Conservation (phyloP, 176 grass and related monocot species). For the Cocos nucifera region DNA sequence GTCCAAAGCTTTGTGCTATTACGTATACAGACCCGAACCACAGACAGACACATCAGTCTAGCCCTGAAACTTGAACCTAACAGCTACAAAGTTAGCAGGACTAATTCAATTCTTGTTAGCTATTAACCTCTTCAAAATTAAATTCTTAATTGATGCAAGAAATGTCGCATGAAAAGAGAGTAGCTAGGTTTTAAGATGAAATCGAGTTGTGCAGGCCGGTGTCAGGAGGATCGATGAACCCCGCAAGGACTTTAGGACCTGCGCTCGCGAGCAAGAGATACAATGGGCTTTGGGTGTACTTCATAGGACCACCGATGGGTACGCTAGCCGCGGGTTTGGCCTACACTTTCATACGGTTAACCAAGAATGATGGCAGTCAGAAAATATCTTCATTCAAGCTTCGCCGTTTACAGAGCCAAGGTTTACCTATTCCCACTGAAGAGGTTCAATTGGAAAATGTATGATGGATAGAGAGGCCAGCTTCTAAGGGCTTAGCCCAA, state of each 20-base stretch:
- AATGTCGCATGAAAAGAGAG: conserved; percentile 13
- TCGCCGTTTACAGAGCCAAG: conserved; percentile 71
- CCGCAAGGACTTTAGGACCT: conserved; percentile 81
- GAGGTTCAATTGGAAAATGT: too few species aligned
- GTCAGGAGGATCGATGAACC: conserved; percentile 98
- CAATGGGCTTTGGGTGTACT: conserved; percentile 79
- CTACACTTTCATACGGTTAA: conserved; percentile 62
- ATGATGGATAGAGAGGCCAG: too few species aligned
- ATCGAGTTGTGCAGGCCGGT: conserved; percentile 55
- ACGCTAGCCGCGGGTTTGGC: conserved; percentile 55
- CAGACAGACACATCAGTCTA: too few species aligned
- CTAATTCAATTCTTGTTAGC: too few species aligned
- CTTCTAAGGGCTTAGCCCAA: too few species aligned
- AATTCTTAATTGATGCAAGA: too few species aligned
- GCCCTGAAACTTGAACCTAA: too few species aligned
- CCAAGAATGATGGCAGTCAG: conserved; percentile 16
- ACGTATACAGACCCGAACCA: too few species aligned
- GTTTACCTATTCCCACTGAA: not conserved
- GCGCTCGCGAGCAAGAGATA: conserved; percentile 78
- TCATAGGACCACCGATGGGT: conserved; percentile 62
- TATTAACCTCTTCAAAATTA: too few species aligned
- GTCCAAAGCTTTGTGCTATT: too few species aligned
- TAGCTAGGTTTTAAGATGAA: not conserved
- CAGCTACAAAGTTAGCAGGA: too few species aligned
- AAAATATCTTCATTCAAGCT: conserved; percentile 80